Conservation (phyloP, 805 yeast genomes). For the Spathaspora hagerdaliae region DNA sequence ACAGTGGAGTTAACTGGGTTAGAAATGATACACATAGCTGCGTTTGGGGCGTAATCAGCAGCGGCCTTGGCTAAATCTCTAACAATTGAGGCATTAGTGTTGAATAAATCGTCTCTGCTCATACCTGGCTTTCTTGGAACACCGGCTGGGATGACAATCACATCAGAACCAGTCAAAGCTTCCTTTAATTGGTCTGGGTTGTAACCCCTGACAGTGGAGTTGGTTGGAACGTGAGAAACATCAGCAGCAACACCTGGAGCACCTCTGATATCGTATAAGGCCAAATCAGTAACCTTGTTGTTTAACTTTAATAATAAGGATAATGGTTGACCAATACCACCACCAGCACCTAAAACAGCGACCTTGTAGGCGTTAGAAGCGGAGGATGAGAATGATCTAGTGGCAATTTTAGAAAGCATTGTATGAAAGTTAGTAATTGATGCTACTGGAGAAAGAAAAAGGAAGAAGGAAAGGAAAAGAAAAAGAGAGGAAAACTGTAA, state of each 20-base stretch:
- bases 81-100: slow-evolving; percentile 93
- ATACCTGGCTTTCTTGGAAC: slow-evolving; percentile 98
- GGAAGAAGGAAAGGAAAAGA: neutral
- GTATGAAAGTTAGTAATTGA: slow-evolving; percentile 1
- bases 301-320: slow-evolving; percentile 71
- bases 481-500: neutral
- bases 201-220: slow-evolving; percentile 84
- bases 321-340: slow-evolving; percentile 84
- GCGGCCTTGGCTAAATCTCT: slow-evolving; percentile 85
- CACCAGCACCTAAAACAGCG: slow-evolving; percentile 77
- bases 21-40: slow-evolving; percentile 76
- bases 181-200: slow-evolving; percentile 71
- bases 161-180: slow-evolving; percentile 77
- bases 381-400: slow-evolving; percentile 65
- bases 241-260: slow-evolving; percentile 98
- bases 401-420: slow-evolving; percentile 57
- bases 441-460: neutral
- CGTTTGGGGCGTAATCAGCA: slow-evolving; percentile 81
- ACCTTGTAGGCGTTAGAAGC: slow-evolving; percentile 66
- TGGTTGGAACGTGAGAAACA: slow-evolving; percentile 88
- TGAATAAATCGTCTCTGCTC: slow-evolving; percentile 96
- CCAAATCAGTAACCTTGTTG: slow-evolving; percentile 80
- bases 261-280: slow-evolving; percentile 84
- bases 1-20: slow-evolving; percentile 98
- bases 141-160: slow-evolving; percentile 94